phyloP scores from a whole-genome alignment of 371 early-diverging fungal species.

The Zychaea mexicana region DNA sequence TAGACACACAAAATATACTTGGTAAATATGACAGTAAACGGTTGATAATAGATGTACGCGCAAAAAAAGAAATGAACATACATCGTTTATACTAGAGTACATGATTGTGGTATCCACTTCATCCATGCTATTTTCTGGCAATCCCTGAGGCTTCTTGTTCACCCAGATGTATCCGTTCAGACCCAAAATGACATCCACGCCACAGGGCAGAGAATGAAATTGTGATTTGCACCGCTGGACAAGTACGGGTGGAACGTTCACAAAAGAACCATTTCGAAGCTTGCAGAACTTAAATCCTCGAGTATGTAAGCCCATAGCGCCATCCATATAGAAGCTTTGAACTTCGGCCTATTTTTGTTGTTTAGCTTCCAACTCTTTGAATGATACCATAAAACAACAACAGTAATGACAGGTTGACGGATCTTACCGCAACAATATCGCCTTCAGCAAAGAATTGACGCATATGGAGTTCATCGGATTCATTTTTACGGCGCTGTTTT shows the following conservation, averaged over 20 bases:
- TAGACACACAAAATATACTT: conserved; percentile 8
- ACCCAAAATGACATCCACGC: conserved; percentile 93
- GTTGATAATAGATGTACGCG: background rate
- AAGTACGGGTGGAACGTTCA: conserved; percentile 83
- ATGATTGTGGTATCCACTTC: conserved; percentile 73
- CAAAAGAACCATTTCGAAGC: conserved; percentile 89
- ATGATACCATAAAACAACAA: background rate
- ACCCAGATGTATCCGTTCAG: conserved; percentile 98
- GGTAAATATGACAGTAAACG: background rate
- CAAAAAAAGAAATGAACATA: conserved; percentile 19
- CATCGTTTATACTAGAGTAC: conserved; percentile 84
- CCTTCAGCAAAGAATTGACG: conserved; percentile 94
- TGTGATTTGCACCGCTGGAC: conserved; percentile 93
- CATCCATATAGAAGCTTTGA: conserved; percentile 89
- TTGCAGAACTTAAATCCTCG: conserved; percentile 97
- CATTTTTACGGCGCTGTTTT: conserved; percentile 89
- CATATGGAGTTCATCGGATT: conserved; percentile 99
- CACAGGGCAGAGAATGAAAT: conserved; percentile 84
- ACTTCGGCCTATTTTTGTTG: conserved; percentile 95
- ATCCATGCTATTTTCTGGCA: conserved; percentile 33
- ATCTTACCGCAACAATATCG: conserved; percentile 87
- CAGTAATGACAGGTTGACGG: background rate
- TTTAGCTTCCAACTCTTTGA: too few species aligned
- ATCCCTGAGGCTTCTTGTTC: conserved; percentile 71
- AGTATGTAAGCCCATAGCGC: conserved; percentile 92